A percentile compares a stretch with the other conserved stretches of the same genome.
These are phyloP conservation scores for Rhizopogon vulgaris DNA, from an alignment of 768 basidiomycete species.

Conservation along the genomic window DNA sequence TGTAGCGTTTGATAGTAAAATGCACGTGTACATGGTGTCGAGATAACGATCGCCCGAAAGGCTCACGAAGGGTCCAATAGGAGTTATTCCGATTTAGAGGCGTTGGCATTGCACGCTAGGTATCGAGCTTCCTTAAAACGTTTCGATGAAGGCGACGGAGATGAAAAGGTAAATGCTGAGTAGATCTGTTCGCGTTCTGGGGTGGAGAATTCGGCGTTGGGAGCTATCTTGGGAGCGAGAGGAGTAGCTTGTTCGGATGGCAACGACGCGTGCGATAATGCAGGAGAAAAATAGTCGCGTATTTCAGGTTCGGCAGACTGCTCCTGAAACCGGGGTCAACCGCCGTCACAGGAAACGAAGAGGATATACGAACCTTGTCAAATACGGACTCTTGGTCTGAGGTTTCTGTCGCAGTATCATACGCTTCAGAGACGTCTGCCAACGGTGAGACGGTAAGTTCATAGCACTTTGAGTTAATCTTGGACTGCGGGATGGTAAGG, in stretches of 20 bases:
- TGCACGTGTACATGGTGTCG: neutral
- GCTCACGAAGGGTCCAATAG: neutral
- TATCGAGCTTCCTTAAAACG: conserved; percentile 42
- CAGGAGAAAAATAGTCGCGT: conserved; percentile 44
- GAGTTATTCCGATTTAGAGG: conserved; percentile 16
- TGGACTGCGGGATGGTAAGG: conserved; percentile 38
- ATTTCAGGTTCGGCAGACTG: conserved; percentile 51
- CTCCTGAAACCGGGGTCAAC: conserved; percentile 30
- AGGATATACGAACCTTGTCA: conserved; percentile 39
- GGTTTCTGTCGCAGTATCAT: conserved; percentile 34
- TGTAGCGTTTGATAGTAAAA: neutral
- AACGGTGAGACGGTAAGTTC: conserved; percentile 74
- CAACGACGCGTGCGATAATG: conserved; percentile 13
- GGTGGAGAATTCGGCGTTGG: conserved; percentile 48
- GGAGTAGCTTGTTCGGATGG: conserved; percentile 25
- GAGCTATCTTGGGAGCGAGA: conserved; percentile 18
- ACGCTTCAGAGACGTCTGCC: conserved; percentile 71
- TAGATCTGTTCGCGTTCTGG: conserved; percentile 71
- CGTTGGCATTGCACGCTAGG: conserved; percentile 17
- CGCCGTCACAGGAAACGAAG: neutral
- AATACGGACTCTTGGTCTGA: conserved; percentile 30
- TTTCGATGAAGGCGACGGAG: conserved; percentile 57
- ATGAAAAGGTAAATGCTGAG: conserved; percentile 72
- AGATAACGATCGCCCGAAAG: neutral
- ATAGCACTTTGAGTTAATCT: conserved; percentile 71